These are phyloP conservation scores for Imleria badia DNA, from an alignment of 768 basidiomycete genomes.

Conservation along the genomic window DNA sequence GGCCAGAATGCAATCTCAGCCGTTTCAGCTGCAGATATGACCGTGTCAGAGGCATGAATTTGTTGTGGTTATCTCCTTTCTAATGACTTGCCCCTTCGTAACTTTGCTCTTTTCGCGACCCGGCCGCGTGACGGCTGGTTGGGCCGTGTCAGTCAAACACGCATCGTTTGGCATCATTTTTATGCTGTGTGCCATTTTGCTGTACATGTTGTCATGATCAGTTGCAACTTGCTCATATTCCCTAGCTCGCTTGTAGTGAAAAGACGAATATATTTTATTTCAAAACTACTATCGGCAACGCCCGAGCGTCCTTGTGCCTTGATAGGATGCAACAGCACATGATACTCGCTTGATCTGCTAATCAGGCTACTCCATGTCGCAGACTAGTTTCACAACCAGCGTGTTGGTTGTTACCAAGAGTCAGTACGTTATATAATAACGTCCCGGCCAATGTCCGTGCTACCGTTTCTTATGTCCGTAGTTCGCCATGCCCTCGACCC, in stretches of 20 bases:
- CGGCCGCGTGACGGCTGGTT: constrained; percentile 4
- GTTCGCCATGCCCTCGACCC: background rate
- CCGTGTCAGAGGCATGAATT: constrained; percentile 41
- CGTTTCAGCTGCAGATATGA: constrained; percentile 36
- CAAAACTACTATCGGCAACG: background rate
- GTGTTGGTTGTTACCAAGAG: no score
- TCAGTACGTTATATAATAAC: no score
- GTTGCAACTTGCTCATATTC: constrained; percentile 28
- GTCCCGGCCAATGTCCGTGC: no score
- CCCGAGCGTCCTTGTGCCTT: background rate
- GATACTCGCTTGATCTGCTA: background rate
- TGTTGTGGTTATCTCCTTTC: constrained; percentile 9
- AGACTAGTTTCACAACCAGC: background rate
- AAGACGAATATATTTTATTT: constrained; percentile 16
- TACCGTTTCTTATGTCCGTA: background rate
- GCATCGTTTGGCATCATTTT: constrained; percentile 21
- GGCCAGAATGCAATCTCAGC: constrained; percentile 31
- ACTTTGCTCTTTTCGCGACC: constrained; percentile 18
- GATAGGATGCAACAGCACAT: background rate
- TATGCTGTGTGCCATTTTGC: constrained; percentile 26
- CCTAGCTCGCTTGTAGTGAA: constrained; percentile 22
- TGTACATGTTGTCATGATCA: constrained; percentile 31
- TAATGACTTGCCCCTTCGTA: constrained; percentile 9
- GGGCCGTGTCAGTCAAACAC: constrained; percentile 19
- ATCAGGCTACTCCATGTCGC: background rate